These are phyloP conservation scores for Boletus rubescentipes DNA, from an alignment of 768 basidiomycete genomes.

Conservation along the genomic window DNA sequence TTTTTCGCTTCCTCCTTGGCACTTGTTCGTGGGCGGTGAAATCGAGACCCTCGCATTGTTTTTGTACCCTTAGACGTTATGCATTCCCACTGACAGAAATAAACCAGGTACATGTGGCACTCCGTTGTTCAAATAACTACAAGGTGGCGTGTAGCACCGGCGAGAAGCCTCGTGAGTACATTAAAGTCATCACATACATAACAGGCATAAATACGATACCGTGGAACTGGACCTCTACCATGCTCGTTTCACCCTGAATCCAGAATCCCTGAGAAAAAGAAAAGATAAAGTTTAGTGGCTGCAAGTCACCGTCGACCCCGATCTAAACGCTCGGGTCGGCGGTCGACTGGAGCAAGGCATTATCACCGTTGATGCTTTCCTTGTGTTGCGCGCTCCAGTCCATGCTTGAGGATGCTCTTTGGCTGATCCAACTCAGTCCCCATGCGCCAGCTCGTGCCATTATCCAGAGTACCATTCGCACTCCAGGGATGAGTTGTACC, in stretches of 20 bases:
- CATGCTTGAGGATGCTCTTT: constrained; percentile 10
- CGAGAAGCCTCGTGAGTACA: constrained; percentile 2
- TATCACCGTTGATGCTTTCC: constrained; percentile 2
- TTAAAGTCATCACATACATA: constrained; percentile 12
- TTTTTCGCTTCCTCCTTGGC: too few relatives aligned
- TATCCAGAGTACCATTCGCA: constrained; percentile 67
- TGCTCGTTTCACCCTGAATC: background rate
- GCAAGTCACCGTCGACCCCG: background rate
- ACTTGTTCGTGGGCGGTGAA: too few relatives aligned
- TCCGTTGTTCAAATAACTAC: background rate
- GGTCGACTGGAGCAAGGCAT: constrained; percentile 14
- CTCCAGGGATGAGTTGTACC: constrained; percentile 69
- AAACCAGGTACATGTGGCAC: too few relatives aligned
- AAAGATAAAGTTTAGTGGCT: background rate
- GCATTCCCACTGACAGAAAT: too few relatives aligned
- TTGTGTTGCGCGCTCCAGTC: constrained; percentile 1
- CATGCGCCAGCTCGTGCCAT: constrained; percentile 59
- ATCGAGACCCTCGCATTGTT: too few relatives aligned
- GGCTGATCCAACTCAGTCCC: constrained; percentile 46
- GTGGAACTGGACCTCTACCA: background rate
- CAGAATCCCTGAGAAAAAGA: background rate
- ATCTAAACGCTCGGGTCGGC: constrained; percentile 13
- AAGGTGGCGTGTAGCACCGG: background rate
- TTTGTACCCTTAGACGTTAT: too few relatives aligned
- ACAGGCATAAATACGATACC: background rate